Conservation (phyloP, 2,329 filamentous ascomycete species). For the Microdochium paspali region DNA sequence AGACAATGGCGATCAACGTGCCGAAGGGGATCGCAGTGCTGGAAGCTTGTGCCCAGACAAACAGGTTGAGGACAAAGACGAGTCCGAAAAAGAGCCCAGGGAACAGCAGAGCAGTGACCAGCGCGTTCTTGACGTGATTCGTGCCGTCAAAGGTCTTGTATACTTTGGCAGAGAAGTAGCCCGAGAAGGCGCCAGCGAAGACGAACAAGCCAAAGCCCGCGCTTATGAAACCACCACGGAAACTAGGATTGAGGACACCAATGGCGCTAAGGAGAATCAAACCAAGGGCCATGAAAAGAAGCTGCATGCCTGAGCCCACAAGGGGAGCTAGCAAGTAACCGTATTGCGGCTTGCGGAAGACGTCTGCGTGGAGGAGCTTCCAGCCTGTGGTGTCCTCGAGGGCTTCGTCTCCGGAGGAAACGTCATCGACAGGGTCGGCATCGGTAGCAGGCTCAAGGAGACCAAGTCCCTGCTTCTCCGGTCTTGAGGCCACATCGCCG, state of each 20-base stretch:
- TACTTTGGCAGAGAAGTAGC: conserved; percentile 76
- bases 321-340: conserved; percentile 70
- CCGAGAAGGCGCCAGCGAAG: conserved; percentile 74
- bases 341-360: conserved; percentile 65
- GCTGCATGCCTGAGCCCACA: conserved; percentile 77
- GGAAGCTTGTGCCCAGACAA: conserved; percentile 84
- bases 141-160: conserved; percentile 76
- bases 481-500: conserved; percentile 30
- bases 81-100: conserved; percentile 68
- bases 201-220: conserved; percentile 77
- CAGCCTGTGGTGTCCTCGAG: conserved; percentile 77
- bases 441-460: conserved; percentile 52
- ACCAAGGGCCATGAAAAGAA: conserved; percentile 71
- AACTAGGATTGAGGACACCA: conserved; percentile 75
- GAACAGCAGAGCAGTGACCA: conserved; percentile 69
- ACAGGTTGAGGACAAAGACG: conserved; percentile 74
- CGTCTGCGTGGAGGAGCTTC: conserved; percentile 83
- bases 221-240: conserved; percentile 82
- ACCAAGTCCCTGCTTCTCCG: conserved; percentile 42
- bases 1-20: conserved; percentile 62
- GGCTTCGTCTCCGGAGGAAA: conserved; percentile 59
- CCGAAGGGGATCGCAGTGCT: conserved; percentile 80
- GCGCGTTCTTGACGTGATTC: conserved; percentile 65
- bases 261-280: conserved; percentile 65
- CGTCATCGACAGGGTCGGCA: conserved; percentile 40